These are phyloP conservation scores for Thielaviopsis euricoi DNA, from an alignment of 2,329 filamentous ascomycete genomes.

Conservation along the genomic window DNA sequence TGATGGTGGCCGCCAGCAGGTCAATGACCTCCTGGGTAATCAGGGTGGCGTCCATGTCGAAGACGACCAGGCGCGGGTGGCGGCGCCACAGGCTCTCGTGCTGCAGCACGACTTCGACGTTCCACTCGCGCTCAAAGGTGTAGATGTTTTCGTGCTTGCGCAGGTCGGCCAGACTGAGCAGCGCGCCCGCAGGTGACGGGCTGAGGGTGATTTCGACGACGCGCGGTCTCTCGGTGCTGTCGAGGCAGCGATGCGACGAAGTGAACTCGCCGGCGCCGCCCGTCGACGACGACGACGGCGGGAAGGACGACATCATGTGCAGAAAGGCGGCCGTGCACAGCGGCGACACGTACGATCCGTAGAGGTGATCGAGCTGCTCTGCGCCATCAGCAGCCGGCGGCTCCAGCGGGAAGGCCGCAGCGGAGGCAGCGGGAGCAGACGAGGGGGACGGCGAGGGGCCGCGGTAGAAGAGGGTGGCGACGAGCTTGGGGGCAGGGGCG, in stretches of 20 bases:
- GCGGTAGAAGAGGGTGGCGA: constrained; percentile 51
- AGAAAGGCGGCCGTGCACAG: constrained; percentile 50
- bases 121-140: constrained; percentile 77
- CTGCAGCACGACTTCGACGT: constrained; percentile 69
- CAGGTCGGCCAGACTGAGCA: constrained; percentile 51
- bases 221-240: constrained; percentile 39
- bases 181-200: constrained; percentile 42
- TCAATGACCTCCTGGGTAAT: constrained; percentile 98
- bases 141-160: constrained; percentile 69
- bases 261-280: constrained; percentile 34
- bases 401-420: constrained; percentile 43
- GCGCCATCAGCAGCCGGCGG: constrained; percentile 35
- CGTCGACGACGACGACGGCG: constrained; percentile 34
- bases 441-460: constrained; percentile 19
- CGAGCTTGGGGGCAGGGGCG: constrained; percentile 30
- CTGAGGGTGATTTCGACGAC: constrained; percentile 52
- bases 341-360: constrained; percentile 48
- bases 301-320: constrained; percentile 47
- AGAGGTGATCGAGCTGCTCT: constrained; percentile 46
- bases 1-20: constrained; percentile 69
- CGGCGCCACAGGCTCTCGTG: constrained; percentile 55
- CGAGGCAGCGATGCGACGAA: constrained; percentile 49
- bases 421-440: constrained; percentile 40
- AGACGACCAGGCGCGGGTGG: constrained; percentile 76
- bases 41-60: constrained; percentile 97